phyloP scores from a whole-genome alignment of 2,329 filamentous ascomycete species.

The Fusarium torreyae region DNA sequence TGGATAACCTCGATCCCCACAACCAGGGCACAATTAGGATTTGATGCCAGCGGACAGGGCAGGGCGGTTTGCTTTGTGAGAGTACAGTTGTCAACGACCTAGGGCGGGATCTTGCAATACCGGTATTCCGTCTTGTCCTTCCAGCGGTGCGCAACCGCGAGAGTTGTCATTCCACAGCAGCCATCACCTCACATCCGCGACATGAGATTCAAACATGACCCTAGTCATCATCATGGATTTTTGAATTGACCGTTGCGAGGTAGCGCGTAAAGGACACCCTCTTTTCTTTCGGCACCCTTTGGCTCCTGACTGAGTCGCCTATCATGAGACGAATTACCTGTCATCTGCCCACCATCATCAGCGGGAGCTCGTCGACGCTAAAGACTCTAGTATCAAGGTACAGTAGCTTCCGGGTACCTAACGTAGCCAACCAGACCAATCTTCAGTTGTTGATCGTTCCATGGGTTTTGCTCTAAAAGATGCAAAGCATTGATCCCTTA shows the following conservation, averaged over 20 bases:
- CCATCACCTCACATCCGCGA: conserved; percentile 4
- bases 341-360: conserved; percentile 25
- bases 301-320: conserved; percentile 10
- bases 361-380: conserved; percentile 16
- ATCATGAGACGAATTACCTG: conserved; percentile 19
- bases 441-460: conserved; percentile 1
- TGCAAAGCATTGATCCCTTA: neutral
- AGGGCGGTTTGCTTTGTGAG: neutral
- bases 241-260: conserved; percentile 25
- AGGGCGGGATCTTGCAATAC: neutral
- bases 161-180: conserved; percentile 7
- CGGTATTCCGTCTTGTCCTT: conserved; percentile 17
- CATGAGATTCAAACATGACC: conserved; percentile 27
- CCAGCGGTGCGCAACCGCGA: conserved; percentile 1
- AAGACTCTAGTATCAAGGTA: conserved; percentile 1
- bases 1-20: conserved; percentile 36
- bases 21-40: conserved; percentile 17
- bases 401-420: conserved; percentile 27
- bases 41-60: neutral
- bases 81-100: neutral
- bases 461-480: neutral
- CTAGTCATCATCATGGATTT: conserved; percentile 39
- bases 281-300: neutral
- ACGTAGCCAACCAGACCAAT: neutral
- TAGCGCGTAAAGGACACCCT: conserved; percentile 26